Evolutionary conservation across 768 basidiomycete species (phyloP).

Genomic region (Hypholoma fasciculare): DNA sequence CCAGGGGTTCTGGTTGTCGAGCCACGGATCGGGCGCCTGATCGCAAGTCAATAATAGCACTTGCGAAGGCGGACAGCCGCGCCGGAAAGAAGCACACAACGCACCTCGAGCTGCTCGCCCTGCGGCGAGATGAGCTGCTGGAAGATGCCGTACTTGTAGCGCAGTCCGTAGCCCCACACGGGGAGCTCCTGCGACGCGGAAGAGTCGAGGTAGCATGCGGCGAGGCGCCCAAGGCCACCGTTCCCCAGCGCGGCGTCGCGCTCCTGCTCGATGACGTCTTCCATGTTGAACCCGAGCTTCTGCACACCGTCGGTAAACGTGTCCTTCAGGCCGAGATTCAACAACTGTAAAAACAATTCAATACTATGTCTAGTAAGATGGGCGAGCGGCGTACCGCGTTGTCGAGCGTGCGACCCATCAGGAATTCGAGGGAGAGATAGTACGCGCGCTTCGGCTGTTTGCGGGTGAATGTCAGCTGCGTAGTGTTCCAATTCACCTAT

Average conservation of each 20-base stretch:
- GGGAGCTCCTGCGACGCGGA: conserved; percentile 88
- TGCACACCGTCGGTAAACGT: conserved; percentile 66
- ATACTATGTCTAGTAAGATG: conserved; percentile 39
- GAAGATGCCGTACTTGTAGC: conserved; percentile 97
- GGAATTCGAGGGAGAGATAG: conserved; percentile 94
- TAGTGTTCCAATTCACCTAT: conserved; percentile 85
- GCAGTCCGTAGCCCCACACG: conserved; percentile 92
- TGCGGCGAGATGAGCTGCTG: conserved; percentile 86
- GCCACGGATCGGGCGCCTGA: conserved; percentile 88
- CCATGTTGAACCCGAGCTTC: conserved; percentile 86
- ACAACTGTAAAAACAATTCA: conserved; percentile 50
- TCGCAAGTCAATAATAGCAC: not conserved
- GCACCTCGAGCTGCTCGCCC: conserved; percentile 76
- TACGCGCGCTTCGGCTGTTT: conserved; percentile 90
- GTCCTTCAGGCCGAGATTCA: conserved; percentile 86
- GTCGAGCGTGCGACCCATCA: conserved; percentile 81
- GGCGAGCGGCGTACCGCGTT: conserved; percentile 49
- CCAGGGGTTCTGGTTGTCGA: conserved; percentile 87
- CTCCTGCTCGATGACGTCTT: conserved; percentile 85
- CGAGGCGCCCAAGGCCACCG: conserved; percentile 93
- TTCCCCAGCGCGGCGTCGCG: conserved; percentile 95
- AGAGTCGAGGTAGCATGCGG: conserved; percentile 97
- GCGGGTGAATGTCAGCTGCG: conserved; percentile 73
- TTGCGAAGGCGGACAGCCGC: not conserved
- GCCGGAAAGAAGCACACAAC: not conserved